Evolutionary conservation across 208 protist genomes (phyloP).

Genomic region (Phytomonas sp.): DNA sequence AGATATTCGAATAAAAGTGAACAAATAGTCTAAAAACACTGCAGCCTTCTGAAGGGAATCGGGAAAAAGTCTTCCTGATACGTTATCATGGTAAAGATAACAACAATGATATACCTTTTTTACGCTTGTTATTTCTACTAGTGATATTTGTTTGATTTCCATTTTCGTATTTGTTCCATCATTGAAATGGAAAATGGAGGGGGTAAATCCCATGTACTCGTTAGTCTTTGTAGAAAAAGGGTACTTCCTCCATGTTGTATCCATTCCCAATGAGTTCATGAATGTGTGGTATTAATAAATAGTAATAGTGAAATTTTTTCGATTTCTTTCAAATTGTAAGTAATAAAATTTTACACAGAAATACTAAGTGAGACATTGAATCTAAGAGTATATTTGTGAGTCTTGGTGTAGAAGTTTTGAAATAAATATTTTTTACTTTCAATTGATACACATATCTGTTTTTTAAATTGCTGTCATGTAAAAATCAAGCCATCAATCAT

Average conservation of each 20-base stretch:
- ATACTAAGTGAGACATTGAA: background rate
- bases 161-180: background rate
- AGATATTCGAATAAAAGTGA: background rate
- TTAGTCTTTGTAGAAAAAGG: background rate
- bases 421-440: background rate
- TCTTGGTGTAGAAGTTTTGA: background rate
- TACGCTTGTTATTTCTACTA: conserved; percentile 4
- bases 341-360: background rate
- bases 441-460: background rate
- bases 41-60: background rate
- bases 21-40: background rate
- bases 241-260: background rate
- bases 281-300: background rate
- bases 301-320: background rate
- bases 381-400: background rate
- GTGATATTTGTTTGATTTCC: background rate
- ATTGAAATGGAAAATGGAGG: background rate
- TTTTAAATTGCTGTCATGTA: conserved; percentile 1
- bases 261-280: background rate
- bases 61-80: conserved; percentile 7
- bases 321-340: background rate
- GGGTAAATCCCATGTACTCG: background rate
- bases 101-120: conserved; percentile 6
- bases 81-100: background rate
- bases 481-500: background rate